Conservation (phyloP, 106 monocot genomes). For the Xerophyta viscosa region DNA sequence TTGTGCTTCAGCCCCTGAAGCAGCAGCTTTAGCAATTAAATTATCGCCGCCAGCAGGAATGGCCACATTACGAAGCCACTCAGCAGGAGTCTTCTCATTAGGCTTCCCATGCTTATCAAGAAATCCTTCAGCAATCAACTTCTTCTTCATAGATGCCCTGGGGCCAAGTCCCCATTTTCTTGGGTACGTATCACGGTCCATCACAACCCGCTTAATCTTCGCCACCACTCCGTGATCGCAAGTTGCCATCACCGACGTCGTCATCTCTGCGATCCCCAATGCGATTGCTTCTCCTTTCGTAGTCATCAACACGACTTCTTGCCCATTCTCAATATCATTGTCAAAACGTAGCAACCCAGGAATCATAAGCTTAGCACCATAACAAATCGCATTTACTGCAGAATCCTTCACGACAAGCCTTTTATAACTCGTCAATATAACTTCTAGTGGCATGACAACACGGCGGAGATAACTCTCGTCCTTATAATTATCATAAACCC, state of each 20-base stretch:
- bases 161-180: constrained; percentile 95
- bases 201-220: constrained; percentile 85
- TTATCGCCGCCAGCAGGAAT: too few species aligned
- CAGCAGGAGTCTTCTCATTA: constrained; percentile 85
- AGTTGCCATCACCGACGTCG: constrained; percentile 87
- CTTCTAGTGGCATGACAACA: constrained; percentile 82
- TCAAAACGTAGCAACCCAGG: constrained; percentile 80
- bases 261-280: constrained; percentile 89
- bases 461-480: constrained; percentile 66
- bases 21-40: too few species aligned
- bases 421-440: constrained; percentile 84
- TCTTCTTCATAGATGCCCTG: too few species aligned
- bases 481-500: too few species aligned
- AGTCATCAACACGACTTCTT: constrained; percentile 89
- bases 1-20: too few species aligned
- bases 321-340: constrained; percentile 82
- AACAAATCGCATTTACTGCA: too few species aligned
- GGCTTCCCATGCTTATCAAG: too few species aligned
- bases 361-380: too few species aligned
- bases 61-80: constrained; percentile 69
- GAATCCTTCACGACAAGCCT: constrained; percentile 84
- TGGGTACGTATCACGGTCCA: constrained; percentile 91
- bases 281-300: constrained; percentile 93
- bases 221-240: constrained; percentile 88
- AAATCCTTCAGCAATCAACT: too few species aligned